Conservation (phyloP, 805 yeast species). For the Cyberlindnera maclurae region DNA sequence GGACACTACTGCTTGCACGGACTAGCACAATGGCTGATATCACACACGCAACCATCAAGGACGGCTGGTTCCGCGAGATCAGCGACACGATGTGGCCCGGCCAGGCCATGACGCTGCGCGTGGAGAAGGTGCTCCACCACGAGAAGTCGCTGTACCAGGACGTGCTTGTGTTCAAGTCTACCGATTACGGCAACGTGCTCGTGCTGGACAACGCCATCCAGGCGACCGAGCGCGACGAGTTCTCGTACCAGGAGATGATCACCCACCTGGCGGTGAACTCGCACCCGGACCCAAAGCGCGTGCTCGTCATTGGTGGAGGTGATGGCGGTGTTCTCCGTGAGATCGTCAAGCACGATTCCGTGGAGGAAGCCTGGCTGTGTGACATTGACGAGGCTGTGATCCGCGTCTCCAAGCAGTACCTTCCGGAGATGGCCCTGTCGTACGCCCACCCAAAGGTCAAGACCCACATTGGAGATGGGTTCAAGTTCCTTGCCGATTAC, state of each 20-base stretch:
- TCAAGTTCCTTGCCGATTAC: conserved; percentile 82
- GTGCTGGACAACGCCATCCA: conserved; percentile 94
- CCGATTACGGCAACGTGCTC: conserved; percentile 91
- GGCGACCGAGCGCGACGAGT: conserved; percentile 95
- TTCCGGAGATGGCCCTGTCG: conserved; percentile 82
- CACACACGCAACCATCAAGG: conserved; percentile 40
- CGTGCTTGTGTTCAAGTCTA: conserved; percentile 84
- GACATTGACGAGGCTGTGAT: conserved; percentile 95
- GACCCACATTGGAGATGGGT: conserved; percentile 95
- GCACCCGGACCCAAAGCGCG: conserved; percentile 91
- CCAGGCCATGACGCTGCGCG: conserved; percentile 89
- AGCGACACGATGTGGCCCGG: conserved; percentile 99
- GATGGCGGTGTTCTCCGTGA: conserved; percentile 98
- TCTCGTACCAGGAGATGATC: conserved; percentile 97
- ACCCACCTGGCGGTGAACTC: conserved; percentile 87
- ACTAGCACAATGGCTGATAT: conserved; percentile 24
- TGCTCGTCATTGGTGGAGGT: conserved; percentile 96
- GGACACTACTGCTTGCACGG: no score
- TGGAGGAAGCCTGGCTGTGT: conserved; percentile 85
- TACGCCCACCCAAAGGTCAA: conserved; percentile 83
- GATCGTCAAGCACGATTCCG: conserved; percentile 78
- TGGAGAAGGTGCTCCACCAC: conserved; percentile 77
- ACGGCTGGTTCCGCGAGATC: conserved; percentile 96
- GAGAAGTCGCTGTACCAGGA: conserved; percentile 91
- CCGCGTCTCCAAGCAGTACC: conserved; percentile 73